Evolutionary conservation across 495 filamentous ascomycete genomes (phyloP).

Genomic region (Aspergillus conjunctus): DNA sequence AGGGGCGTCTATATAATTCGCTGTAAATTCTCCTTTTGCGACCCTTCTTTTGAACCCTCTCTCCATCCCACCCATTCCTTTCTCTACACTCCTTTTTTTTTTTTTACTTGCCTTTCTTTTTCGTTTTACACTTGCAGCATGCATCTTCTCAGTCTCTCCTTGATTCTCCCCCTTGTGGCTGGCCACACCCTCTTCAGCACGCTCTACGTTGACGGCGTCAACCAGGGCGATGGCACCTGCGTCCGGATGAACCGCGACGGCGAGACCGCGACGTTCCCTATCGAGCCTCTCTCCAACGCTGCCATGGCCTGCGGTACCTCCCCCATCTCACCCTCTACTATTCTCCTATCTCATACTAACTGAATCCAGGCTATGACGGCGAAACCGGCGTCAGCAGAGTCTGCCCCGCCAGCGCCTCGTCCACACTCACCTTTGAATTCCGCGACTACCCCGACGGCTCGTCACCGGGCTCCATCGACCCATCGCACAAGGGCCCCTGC

Average conservation of each 20-base stretch:
- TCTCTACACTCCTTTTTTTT: neutral
- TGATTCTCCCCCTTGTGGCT: constrained; percentile 19
- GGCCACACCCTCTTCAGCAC: constrained; percentile 67
- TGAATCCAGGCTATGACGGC: constrained; percentile 55
- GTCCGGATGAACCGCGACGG: constrained; percentile 63
- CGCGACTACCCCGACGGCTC: constrained; percentile 60
- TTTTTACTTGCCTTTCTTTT: neutral
- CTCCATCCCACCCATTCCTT: neutral
- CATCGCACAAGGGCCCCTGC: constrained; percentile 69
- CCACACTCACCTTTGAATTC: constrained; percentile 63
- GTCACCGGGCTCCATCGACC: constrained; percentile 57
- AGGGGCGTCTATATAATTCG: constrained; percentile 3
- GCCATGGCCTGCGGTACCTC: constrained; percentile 71
- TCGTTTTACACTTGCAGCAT: neutral
- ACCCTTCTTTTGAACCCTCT: neutral
- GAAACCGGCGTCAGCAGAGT: constrained; percentile 57
- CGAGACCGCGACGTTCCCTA: constrained; percentile 52
- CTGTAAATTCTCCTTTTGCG: neutral
- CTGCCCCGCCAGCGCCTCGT: constrained; percentile 54
- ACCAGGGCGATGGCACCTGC: constrained; percentile 69
- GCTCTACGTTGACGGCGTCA: constrained; percentile 62
- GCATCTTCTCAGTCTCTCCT: constrained; percentile 7
- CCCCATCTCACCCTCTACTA: neutral
- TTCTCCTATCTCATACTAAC: constrained; percentile 6
- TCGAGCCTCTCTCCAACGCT: constrained; percentile 47